phyloP scores from a whole-genome alignment of 2,329 filamentous ascomycete species.

The Podosphaera xanthii region DNA sequence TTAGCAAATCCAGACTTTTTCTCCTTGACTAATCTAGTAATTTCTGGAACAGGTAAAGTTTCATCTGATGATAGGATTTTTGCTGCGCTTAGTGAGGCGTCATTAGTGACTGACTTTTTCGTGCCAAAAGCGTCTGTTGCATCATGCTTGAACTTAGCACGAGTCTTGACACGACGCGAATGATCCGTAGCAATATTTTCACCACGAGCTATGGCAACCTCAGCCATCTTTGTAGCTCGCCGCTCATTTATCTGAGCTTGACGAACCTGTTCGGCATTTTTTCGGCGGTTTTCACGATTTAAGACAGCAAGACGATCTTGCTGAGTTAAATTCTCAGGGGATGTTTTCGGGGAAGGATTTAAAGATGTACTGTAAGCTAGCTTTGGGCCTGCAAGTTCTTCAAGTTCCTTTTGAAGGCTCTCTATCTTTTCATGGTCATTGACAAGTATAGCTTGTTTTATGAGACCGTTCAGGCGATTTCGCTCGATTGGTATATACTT shows the following conservation, averaged over 20 bases:
- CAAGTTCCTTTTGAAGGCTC: conserved; percentile 35
- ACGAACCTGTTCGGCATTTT: conserved; percentile 76
- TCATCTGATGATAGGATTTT: conserved; percentile 20
- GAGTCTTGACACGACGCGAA: conserved; percentile 39
- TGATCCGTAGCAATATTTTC: conserved; percentile 36
- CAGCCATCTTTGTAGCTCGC: conserved; percentile 34
- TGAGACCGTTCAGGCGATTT: conserved; percentile 37
- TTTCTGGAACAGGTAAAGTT: conserved; percentile 25
- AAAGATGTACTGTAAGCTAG: conserved; percentile 50
- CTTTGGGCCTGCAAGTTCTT: conserved; percentile 41
- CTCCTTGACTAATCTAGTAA: conserved; percentile 23
- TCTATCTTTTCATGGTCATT: conserved; percentile 36
- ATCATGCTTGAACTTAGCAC: conserved; percentile 45
- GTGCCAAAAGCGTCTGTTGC: conserved; percentile 24
- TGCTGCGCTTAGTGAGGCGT: conserved; percentile 28
- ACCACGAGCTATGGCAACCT: conserved; percentile 37
- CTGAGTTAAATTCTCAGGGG: conserved; percentile 31
- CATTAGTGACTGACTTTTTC: conserved; percentile 22
- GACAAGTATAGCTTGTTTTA: conserved; percentile 40
- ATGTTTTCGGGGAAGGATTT: conserved; percentile 27
- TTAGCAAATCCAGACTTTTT: conserved; percentile 33
- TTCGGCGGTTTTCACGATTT: conserved; percentile 63
- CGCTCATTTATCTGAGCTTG: conserved; percentile 72
- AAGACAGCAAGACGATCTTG: conserved; percentile 66
- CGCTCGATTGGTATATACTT: conserved; percentile 46